Conservation (phyloP, 1,284 basidiomycete species). For the Rhizoctonia solani region DNA sequence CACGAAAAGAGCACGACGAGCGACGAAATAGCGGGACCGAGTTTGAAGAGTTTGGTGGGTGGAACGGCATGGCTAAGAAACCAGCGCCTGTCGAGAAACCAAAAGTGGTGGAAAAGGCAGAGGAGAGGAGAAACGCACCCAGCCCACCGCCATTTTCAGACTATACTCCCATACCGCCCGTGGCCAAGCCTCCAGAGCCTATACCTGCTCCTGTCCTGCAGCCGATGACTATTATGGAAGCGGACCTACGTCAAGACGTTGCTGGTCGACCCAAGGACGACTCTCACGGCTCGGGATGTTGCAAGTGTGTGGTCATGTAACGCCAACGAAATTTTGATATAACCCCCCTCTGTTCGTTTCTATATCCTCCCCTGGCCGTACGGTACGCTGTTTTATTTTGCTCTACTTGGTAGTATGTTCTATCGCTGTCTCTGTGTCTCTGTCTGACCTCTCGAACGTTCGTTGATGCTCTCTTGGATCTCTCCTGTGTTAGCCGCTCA, state of each 20-base stretch:
- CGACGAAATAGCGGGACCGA: conserved; percentile 9
- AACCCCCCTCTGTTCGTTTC: not conserved
- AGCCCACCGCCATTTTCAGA: conserved; percentile 27
- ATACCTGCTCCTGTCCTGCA: conserved; percentile 38
- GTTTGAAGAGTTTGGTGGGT: conserved; percentile 26
- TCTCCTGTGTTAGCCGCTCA: not conserved
- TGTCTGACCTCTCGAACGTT: not conserved
- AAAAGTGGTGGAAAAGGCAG: conserved; percentile 1
- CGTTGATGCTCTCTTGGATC: not conserved
- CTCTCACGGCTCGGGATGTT: conserved; percentile 36
- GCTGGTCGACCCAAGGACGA: conserved; percentile 30
- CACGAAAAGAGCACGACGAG: not conserved
- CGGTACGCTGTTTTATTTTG: conserved; percentile 27
- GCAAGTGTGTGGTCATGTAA: conserved; percentile 40
- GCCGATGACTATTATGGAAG: conserved; percentile 24
- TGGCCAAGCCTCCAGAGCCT: conserved; percentile 50
- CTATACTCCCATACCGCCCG: conserved; percentile 15
- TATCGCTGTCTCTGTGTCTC: conserved; percentile 1
- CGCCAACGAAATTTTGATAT: not conserved
- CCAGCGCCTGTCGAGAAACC: not conserved
- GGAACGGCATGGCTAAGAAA: too few relatives aligned
- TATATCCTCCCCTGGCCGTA: conserved; percentile 15
- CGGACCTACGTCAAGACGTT: conserved; percentile 12
- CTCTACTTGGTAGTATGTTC: not conserved
- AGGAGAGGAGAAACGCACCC: conserved; percentile 18